These are phyloP conservation scores for Scheffersomyces insectosa DNA, from an alignment of 1,139 yeast species.

Conservation along the genomic window DNA sequence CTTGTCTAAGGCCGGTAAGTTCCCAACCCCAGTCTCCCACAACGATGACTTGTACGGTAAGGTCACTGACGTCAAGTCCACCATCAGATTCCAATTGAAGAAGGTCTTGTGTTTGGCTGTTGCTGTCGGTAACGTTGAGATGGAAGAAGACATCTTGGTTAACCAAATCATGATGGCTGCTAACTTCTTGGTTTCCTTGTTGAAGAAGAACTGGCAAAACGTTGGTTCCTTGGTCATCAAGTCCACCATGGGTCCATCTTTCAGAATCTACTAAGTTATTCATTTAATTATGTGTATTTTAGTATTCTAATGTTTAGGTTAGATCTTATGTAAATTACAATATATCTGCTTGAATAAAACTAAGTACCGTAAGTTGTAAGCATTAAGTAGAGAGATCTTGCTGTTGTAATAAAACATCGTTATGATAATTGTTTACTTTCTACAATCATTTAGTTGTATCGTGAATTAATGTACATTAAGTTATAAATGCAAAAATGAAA, in stretches of 20 bases:
- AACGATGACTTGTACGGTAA: slow-evolving; percentile 95
- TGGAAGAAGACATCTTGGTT: slow-evolving; percentile 95
- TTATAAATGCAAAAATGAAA: neutral
- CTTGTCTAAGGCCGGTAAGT: slow-evolving; percentile 99
- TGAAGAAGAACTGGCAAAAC: slow-evolving; percentile 99
- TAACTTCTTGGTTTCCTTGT: slow-evolving; percentile 98
- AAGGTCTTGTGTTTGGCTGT: slow-evolving; percentile 88
- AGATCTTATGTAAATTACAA: neutral
- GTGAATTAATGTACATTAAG: neutral
- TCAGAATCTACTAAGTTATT: slow-evolving; percentile 89
- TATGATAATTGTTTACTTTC: neutral
- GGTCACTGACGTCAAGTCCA: slow-evolving; percentile 97
- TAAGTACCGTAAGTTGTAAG: too few species aligned
- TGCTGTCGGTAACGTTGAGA: slow-evolving; percentile 98
- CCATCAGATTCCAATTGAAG: slow-evolving; percentile 99
- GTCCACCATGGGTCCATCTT: slow-evolving; percentile 99
- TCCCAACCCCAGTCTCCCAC: slow-evolving; percentile 99
- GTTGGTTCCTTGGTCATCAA: slow-evolving; percentile 99
- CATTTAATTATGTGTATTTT: slow-evolving; percentile 8
- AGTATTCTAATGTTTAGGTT: slow-evolving; percentile 1
- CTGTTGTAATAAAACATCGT: too few species aligned
- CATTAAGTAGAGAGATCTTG: too few species aligned
- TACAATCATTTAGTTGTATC: neutral
- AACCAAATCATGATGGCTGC: slow-evolving; percentile 99
- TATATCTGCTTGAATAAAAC: neutral